Conservation (phyloP, 129 eudicot genomes). For the Escallonia herrerae region DNA sequence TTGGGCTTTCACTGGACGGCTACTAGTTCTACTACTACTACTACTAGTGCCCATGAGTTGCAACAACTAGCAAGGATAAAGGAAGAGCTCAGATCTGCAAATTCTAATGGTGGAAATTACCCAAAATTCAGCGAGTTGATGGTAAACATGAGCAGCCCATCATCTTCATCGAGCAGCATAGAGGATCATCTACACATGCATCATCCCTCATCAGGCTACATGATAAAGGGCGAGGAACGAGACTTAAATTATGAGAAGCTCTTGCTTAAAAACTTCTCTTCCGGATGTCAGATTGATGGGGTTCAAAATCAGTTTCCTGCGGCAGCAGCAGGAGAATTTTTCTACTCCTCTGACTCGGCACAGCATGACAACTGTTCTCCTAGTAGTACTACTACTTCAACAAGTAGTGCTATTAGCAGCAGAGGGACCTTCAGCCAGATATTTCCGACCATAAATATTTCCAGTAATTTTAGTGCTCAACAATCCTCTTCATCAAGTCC, state of each 20-base stretch:
- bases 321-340: slow-evolving; percentile 15
- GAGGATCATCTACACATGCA: slow-evolving; percentile 22
- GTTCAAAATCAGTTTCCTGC: slow-evolving; percentile 21
- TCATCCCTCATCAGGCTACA: slow-evolving; percentile 15
- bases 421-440: slow-evolving; percentile 58
- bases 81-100: slow-evolving; percentile 24
- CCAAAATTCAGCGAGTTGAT: slow-evolving; percentile 38
- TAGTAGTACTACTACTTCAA: slow-evolving; percentile 13
- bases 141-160: slow-evolving; percentile 35
- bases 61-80: slow-evolving; percentile 39
- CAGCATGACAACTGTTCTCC: neutral
- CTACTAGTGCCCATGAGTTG: slow-evolving; percentile 18
- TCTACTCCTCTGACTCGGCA: slow-evolving; percentile 13
- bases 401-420: neutral
- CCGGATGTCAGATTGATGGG: slow-evolving; percentile 39
- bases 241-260: neutral
- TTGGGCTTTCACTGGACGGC: slow-evolving; percentile 29
- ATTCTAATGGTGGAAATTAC: slow-evolving; percentile 5
- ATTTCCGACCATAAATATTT: slow-evolving; percentile 59
- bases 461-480: slow-evolving; percentile 25
- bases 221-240: neutral
- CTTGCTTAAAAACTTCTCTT: slow-evolving; percentile 44
- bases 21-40: neutral
- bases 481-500: slow-evolving; percentile 17
- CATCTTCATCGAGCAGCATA: slow-evolving; percentile 41